A percentile compares a stretch with the other conserved stretches of the same genome.
Conservation (phyloP, 768 basidiomycete genomes). For the Xerocomus brunneocitrinus region DNA sequence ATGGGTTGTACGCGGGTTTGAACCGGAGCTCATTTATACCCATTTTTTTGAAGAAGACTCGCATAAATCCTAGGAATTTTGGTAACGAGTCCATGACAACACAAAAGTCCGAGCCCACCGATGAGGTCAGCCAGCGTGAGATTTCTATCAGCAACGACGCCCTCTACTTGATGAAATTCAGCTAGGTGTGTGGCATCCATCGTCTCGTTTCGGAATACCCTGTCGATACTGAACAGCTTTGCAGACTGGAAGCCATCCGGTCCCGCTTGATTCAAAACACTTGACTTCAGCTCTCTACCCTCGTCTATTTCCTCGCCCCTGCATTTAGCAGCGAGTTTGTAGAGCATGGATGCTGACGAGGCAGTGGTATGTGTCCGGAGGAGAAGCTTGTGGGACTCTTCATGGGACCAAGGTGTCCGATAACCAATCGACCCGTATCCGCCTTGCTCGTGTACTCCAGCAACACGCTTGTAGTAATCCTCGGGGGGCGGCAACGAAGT, state of each 20-base stretch:
- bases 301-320: constrained; percentile 51
- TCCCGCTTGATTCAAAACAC: constrained; percentile 12
- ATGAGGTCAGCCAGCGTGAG: constrained; percentile 94
- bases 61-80: constrained; percentile 79
- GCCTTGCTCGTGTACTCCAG: constrained; percentile 79
- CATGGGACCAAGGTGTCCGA: constrained; percentile 91
- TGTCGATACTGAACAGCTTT: constrained; percentile 94
- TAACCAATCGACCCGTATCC: constrained; percentile 94
- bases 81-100: not conserved
- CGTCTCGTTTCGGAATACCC: constrained; percentile 98
- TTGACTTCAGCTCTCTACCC: constrained; percentile 8
- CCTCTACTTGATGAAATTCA: constrained; percentile 99
- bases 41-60: constrained; percentile 97
- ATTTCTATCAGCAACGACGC: constrained; percentile 92
- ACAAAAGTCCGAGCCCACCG: constrained; percentile 43
- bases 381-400: constrained; percentile 88
- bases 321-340: constrained; percentile 83
- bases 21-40: constrained; percentile 91
- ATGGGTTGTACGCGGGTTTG: constrained; percentile 99
- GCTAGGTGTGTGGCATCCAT: constrained; percentile 98
- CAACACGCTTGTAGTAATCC: constrained; percentile 83
- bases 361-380: constrained; percentile 97
- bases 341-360: constrained; percentile 90
- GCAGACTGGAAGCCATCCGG: constrained; percentile 84
- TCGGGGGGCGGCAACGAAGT: constrained; percentile 68